Conservation (phyloP, 2,329 filamentous ascomycete genomes). For the Neopestalotiopsis sp. region DNA sequence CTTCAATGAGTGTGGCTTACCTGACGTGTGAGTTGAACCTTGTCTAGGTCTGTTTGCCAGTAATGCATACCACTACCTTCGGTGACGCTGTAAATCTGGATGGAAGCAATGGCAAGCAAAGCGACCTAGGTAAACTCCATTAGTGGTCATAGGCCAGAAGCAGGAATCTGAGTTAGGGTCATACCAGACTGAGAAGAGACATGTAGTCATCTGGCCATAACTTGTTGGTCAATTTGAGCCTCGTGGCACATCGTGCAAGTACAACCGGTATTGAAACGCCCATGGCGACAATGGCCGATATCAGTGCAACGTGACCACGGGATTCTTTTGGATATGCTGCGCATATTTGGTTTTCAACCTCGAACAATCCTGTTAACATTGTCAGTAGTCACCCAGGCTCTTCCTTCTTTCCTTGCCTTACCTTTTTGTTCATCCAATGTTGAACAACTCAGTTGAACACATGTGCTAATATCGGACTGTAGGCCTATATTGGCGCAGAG, state of each 20-base stretch:
- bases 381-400: not conserved
- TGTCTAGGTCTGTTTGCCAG: conserved; percentile 9
- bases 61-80: conserved; percentile 12
- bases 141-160: not conserved
- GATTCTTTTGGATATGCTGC: conserved; percentile 9
- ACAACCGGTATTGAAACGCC: conserved; percentile 8
- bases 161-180: not conserved
- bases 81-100: conserved; percentile 7
- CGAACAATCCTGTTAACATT: not conserved
- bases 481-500: conserved; percentile 11
- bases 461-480: conserved; percentile 13
- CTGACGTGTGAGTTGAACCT: not conserved
- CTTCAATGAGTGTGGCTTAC: not conserved
- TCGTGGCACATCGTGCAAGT: conserved; percentile 13
- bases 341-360: conserved; percentile 9
- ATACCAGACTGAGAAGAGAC: conserved; percentile 12
- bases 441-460: conserved; percentile 8
- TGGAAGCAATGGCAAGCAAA: not conserved
- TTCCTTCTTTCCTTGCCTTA: not conserved
- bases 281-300: conserved; percentile 3
- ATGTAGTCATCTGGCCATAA: conserved; percentile 15
- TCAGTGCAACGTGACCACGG: conserved; percentile 2
- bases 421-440: conserved; percentile 2
- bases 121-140: not conserved
- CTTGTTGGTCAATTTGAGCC: conserved; percentile 15